Percentiles rank a stretch among this genome's conserved stretches.
phyloP scores from a whole-genome alignment of 1,284 basidiomycete species.

The Moesziomyces parantarcticus region DNA sequence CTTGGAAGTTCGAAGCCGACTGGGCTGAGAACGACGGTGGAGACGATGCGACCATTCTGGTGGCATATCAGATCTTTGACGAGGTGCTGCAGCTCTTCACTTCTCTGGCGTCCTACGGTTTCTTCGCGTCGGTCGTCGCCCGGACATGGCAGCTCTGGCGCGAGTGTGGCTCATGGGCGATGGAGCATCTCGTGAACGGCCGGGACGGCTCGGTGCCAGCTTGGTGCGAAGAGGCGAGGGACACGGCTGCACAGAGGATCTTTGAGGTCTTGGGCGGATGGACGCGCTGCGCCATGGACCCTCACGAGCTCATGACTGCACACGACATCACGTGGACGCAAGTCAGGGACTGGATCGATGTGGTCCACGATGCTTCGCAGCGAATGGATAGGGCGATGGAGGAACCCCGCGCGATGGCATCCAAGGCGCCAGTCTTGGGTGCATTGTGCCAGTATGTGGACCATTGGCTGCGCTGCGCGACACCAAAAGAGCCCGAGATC shows the following conservation, averaged over 20 bases:
- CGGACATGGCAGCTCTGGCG: conserved; percentile 54
- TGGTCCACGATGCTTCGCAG: conserved; percentile 17
- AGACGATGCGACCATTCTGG: conserved; percentile 70
- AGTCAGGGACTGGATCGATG: conserved; percentile 76
- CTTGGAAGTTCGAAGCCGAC: conserved; percentile 70
- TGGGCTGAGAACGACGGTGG: conserved; percentile 24
- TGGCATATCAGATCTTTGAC: conserved; percentile 35
- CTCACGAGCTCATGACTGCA: conserved; percentile 83
- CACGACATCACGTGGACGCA: conserved; percentile 93
- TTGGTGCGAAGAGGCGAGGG: conserved; percentile 18
- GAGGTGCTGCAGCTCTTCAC: conserved; percentile 74
- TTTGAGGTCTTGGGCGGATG: conserved; percentile 75
- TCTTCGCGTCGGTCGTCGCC: conserved; percentile 76
- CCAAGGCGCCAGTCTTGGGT: conserved; percentile 18
- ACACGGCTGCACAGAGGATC: conserved; percentile 54
- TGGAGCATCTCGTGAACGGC: conserved; percentile 8
- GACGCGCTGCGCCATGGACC: conserved; percentile 85
- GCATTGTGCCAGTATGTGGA: conserved; percentile 28
- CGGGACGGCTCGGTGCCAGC: neutral
- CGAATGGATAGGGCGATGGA: neutral
- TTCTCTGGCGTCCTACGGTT: conserved; percentile 79
- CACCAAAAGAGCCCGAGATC: conserved; percentile 23
- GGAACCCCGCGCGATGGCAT: neutral
- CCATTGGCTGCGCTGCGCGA: conserved; percentile 33
- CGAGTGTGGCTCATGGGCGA: conserved; percentile 40